A percentile compares a stretch with the other conserved stretches of the same genome.
phyloP scores from a whole-genome alignment of 2,329 filamentous ascomycete genomes.

The Amphichorda felina region DNA sequence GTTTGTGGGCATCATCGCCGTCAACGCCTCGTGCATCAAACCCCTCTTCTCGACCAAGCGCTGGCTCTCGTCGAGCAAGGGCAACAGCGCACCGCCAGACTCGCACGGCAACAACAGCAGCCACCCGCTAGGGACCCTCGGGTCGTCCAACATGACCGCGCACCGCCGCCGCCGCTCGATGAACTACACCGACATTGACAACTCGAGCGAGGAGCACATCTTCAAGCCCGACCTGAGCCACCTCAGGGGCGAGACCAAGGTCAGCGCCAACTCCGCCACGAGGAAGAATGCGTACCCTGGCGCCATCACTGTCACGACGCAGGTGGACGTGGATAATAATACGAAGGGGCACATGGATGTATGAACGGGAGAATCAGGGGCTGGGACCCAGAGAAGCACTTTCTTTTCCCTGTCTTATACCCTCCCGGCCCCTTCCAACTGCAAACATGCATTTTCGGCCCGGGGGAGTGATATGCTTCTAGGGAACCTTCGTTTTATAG shows the following conservation, averaged over 20 bases:
- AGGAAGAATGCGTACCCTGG: background rate
- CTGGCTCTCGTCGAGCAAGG: constrained; percentile 20
- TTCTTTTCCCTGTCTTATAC: too few relatives aligned
- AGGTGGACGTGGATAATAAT: constrained; percentile 1
- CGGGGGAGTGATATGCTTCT: too few relatives aligned
- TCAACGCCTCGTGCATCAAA: constrained; percentile 27
- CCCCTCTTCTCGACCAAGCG: constrained; percentile 21
- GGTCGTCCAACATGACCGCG: constrained; percentile 6
- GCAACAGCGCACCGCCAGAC: constrained; percentile 14
- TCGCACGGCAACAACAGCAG: constrained; percentile 11
- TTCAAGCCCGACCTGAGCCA: constrained; percentile 7
- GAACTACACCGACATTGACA: constrained; percentile 9
- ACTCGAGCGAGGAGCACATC: constrained; percentile 19
- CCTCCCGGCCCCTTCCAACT: too few relatives aligned
- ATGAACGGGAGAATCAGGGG: too few relatives aligned
- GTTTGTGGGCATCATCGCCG: constrained; percentile 30
- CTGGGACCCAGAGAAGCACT: too few relatives aligned
- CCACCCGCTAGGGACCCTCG: constrained; percentile 13
- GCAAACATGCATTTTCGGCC: too few relatives aligned
- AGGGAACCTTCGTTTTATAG: too few relatives aligned
- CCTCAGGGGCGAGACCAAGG: constrained; percentile 1
- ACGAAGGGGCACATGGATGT: too few relatives aligned
- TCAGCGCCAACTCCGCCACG: background rate
- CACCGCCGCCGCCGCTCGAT: background rate
- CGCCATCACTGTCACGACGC: background rate